A percentile compares a stretch with the other conserved stretches of the same genome.
These are phyloP conservation scores for Russula brevipes DNA, from an alignment of 768 basidiomycete genomes.

Conservation along the genomic window DNA sequence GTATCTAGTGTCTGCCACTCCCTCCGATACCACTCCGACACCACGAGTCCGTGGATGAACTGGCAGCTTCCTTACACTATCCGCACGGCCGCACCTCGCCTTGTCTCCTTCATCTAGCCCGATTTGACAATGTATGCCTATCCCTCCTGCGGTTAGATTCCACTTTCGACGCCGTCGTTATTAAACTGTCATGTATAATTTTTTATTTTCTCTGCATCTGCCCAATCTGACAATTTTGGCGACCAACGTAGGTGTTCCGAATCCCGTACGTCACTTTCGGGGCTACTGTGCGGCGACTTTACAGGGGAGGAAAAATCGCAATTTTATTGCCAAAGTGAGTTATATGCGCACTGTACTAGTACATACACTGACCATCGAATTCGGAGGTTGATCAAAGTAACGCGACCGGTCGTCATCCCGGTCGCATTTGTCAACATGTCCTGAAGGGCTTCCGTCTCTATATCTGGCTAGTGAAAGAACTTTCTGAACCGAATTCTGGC, in stretches of 20 bases:
- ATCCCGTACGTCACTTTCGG: slow-evolving; percentile 63
- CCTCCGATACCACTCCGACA: too few relatives aligned
- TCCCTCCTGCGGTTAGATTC: slow-evolving; percentile 2
- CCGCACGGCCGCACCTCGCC: neutral
- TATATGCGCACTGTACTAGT: neutral
- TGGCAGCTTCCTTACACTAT: neutral
- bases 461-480: slow-evolving; percentile 60
- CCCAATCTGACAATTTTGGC: neutral
- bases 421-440: slow-evolving; percentile 64
- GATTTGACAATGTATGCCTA: slow-evolving; percentile 53
- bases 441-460: slow-evolving; percentile 53
- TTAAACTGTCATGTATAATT: slow-evolving; percentile 52
- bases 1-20: neutral
- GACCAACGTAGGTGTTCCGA: slow-evolving; percentile 52
- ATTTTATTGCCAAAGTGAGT: slow-evolving; percentile 51
- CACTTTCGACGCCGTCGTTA: neutral
- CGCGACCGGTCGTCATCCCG: slow-evolving; percentile 60
- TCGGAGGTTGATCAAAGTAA: slow-evolving; percentile 43
- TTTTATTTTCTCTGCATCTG: neutral
- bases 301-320: slow-evolving; percentile 39
- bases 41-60: neutral
- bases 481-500: slow-evolving; percentile 3
- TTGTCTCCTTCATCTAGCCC: slow-evolving; percentile 40
- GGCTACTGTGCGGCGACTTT: slow-evolving; percentile 44
- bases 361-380: slow-evolving; percentile 11